Evolutionary conservation across 176 grass and related monocot genomes (phyloP).

Genomic region (Avena insularis): DNA sequence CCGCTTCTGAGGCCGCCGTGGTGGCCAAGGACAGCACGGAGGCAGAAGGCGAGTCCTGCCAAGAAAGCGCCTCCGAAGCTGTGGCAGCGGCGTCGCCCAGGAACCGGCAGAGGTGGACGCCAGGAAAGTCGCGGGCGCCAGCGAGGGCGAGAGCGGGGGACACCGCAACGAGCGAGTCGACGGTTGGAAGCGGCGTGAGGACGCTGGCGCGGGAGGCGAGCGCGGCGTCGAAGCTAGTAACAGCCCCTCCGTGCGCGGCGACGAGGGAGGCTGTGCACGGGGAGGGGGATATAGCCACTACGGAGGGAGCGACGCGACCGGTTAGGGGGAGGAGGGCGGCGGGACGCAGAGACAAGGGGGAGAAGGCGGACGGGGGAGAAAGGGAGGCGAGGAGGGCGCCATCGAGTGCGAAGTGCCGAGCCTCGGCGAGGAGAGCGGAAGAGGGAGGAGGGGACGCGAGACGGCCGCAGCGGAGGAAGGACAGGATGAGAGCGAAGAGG

Average conservation of each 20-base stretch:
- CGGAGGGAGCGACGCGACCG: conserved; percentile 41
- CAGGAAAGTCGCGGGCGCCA: conserved; percentile 67
- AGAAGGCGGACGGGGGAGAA: conserved; percentile 20
- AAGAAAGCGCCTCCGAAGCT: conserved; percentile 56
- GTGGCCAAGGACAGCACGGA: conserved; percentile 61
- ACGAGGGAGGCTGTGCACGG: conserved; percentile 44
- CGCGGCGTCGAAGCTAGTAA: conserved; percentile 63
- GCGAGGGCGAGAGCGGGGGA: conserved; percentile 53
- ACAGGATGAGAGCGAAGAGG: conserved; percentile 39
- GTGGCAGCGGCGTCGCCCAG: not conserved
- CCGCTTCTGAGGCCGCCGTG: conserved; percentile 23
- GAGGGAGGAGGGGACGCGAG: conserved; percentile 36
- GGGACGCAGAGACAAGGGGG: not conserved
- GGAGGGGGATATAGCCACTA: conserved; percentile 42
- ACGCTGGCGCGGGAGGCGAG: conserved; percentile 42
- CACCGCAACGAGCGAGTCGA: conserved; percentile 70
- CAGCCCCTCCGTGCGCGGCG: conserved; percentile 66
- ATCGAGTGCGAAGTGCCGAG: conserved; percentile 20
- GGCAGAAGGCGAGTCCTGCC: conserved; percentile 57
- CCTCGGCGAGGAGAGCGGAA: conserved; percentile 62
- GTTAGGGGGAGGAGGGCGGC: not conserved
- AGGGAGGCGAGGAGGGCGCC: conserved; percentile 48
- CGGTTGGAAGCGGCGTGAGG: conserved; percentile 67
- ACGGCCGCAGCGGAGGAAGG: conserved; percentile 74
- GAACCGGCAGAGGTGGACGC: conserved; percentile 71